Percentiles rank a stretch among this genome's conserved stretches.
phyloP scores from a whole-genome alignment of 1,284 basidiomycete species.

The Ceratobasidium sp. region DNA sequence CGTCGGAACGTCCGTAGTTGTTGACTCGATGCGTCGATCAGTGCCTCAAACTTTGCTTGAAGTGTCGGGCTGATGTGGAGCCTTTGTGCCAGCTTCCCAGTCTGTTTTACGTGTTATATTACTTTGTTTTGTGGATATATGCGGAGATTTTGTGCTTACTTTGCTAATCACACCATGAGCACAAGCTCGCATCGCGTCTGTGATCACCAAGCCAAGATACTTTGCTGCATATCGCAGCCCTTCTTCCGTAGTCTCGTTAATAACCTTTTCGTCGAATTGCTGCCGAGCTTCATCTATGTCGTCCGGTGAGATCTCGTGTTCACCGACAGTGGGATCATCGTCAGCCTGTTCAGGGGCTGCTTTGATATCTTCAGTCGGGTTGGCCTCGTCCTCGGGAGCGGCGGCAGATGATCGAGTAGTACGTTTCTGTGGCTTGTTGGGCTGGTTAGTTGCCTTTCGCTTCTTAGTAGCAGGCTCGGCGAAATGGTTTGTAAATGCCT shows the following conservation, averaged over 20 bases:
- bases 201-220: neutral
- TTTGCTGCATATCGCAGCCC: neutral
- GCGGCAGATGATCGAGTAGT: neutral
- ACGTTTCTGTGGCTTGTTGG: neutral
- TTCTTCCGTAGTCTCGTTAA: neutral
- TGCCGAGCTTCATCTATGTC: neutral
- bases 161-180: slow-evolving; percentile 19
- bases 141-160: neutral
- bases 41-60: slow-evolving; percentile 7
- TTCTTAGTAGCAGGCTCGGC: neutral
- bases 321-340: neutral
- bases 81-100: neutral
- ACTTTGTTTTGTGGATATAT: neutral
- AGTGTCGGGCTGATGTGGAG: neutral
- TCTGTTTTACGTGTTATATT: neutral
- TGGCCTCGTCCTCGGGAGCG: neutral
- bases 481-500: slow-evolving; percentile 19
- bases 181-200: neutral
- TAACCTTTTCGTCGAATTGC: neutral
- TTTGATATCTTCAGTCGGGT: neutral
- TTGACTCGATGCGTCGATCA: neutral
- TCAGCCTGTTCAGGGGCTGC: neutral
- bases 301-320: neutral
- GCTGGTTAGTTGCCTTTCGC: neutral
- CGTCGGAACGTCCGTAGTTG: neutral